Base-by-base conservation (phyloP, 306 rosid species). In the Pachyrhizus erosus region DNA sequence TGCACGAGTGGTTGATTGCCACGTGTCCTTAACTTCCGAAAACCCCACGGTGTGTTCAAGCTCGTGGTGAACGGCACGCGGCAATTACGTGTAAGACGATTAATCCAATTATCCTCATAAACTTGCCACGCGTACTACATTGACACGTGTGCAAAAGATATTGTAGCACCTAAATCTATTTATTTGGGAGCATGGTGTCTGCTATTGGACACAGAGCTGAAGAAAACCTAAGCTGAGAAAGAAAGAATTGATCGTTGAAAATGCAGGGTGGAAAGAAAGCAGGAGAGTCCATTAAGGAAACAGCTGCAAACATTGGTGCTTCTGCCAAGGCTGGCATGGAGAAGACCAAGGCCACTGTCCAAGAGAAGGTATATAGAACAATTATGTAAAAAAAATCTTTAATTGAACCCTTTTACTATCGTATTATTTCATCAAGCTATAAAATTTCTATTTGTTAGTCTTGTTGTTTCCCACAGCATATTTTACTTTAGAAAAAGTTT, bases 281-380 rank as follows among this genome's bases (percentile, higher is more conserved):
- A 1, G 60, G 82, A 80, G 91, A 86, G 77, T 68, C 88, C 1
- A 20, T 51, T 24, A 92, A 91, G 91, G 93, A 95, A 85, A 76
- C 88, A 0, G 90, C 90, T 5, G 90, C 94, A 18, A 92, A 96
- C 49, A 7, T 90, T 9, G 91, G 90, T 11, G 97, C 99, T 65
- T 93, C 99, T 1, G 97, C 99, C 3, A 91, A 69, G 69, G 68
- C 94, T 20, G 94, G 99, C 80, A 82, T 87, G 99, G 93, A 93
- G 51, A 96, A 93, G 85, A 91, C 92, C 87, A 96, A 92, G 51
- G 98, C 97, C 84, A 57, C 83, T 3, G 75, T 86, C 2, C 93
- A 92, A 34, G 99, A 96, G 74, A 96, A 93, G 99, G 98, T 57
- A 34, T n/a, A n/a, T n/a, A n/a, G n/a, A n/a, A n/a, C n/a, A n/a